phyloP scores from a whole-genome alignment of 2,329 filamentous ascomycete genomes.

The Xylariaceae sp. region DNA sequence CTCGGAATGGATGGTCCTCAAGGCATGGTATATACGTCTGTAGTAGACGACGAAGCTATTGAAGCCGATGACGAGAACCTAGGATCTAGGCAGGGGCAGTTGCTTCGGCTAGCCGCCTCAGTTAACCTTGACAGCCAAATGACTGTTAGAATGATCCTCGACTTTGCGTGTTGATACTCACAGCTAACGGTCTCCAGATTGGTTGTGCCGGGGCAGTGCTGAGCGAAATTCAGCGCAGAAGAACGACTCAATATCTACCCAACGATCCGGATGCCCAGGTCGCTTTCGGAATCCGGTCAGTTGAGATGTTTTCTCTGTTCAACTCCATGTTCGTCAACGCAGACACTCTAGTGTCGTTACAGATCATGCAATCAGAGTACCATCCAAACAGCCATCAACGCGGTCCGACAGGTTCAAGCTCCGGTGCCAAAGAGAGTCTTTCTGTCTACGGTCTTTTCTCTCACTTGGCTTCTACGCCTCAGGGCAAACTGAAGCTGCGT shows the following conservation, averaged over 20 bases:
- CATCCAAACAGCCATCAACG: conserved; percentile 78
- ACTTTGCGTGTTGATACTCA: neutral
- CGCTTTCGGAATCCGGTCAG: conserved; percentile 54
- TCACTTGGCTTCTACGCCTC: conserved; percentile 66
- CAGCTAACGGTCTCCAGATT: conserved; percentile 41
- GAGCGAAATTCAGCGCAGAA: conserved; percentile 67
- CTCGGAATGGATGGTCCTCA: conserved; percentile 44
- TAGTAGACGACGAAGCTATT: conserved; percentile 39
- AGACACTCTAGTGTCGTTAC: conserved; percentile 75
- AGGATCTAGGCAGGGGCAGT: conserved; percentile 54
- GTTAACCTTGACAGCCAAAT: conserved; percentile 69
- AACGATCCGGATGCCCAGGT: conserved; percentile 49
- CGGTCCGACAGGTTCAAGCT: conserved; percentile 56
- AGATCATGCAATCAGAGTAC: conserved; percentile 76
- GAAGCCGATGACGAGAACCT: conserved; percentile 35
- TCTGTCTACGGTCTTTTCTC: conserved; percentile 83
- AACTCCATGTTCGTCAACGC: conserved; percentile 70
- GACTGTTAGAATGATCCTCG: conserved; percentile 46
- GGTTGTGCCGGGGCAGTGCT: conserved; percentile 85
- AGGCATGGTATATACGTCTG: conserved; percentile 58
- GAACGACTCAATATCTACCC: conserved; percentile 57
- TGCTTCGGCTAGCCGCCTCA: conserved; percentile 63
- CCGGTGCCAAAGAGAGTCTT: conserved; percentile 69
- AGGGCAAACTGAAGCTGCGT: conserved; percentile 70
- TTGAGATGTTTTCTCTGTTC: conserved; percentile 71